Conservation (phyloP, 2,329 filamentous ascomycete species). For the Fusarium secorum region DNA sequence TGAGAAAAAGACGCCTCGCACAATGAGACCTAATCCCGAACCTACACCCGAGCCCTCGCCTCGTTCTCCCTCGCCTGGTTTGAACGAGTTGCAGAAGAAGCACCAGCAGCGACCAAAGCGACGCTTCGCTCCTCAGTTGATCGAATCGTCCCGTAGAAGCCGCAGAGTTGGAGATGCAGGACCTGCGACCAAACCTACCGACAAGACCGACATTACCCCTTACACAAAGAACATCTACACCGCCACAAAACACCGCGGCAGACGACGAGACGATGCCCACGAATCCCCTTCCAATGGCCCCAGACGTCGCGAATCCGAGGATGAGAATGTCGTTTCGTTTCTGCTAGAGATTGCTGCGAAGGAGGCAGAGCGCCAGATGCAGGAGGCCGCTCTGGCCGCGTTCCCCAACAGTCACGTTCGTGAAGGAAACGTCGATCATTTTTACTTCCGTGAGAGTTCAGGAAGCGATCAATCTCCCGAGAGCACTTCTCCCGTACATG, state of each 20-base stretch:
- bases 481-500: constrained; percentile 47
- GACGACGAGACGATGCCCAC: constrained; percentile 37
- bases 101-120: constrained; percentile 54
- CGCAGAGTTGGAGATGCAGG: constrained; percentile 71
- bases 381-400: constrained; percentile 77
- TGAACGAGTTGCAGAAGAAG: constrained; percentile 49
- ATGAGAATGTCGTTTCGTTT: constrained; percentile 79
- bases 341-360: constrained; percentile 81
- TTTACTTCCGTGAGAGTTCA: constrained; percentile 70
- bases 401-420: constrained; percentile 77
- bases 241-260: constrained; percentile 51
- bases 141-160: constrained; percentile 79
- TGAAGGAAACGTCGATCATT: constrained; percentile 76
- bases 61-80: constrained; percentile 56
- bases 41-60: constrained; percentile 63
- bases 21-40: constrained; percentile 63
- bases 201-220: constrained; percentile 76
- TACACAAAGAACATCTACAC: constrained; percentile 69
- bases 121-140: constrained; percentile 78
- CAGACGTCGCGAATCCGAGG: constrained; percentile 71
- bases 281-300: constrained; percentile 18
- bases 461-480: constrained; percentile 60
- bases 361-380: constrained; percentile 80
- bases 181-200: constrained; percentile 68
- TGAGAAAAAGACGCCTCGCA: constrained; percentile 34